These are phyloP conservation scores for Lepidium didymum DNA, from an alignment of 345 rosid species.

Conservation along the genomic window DNA sequence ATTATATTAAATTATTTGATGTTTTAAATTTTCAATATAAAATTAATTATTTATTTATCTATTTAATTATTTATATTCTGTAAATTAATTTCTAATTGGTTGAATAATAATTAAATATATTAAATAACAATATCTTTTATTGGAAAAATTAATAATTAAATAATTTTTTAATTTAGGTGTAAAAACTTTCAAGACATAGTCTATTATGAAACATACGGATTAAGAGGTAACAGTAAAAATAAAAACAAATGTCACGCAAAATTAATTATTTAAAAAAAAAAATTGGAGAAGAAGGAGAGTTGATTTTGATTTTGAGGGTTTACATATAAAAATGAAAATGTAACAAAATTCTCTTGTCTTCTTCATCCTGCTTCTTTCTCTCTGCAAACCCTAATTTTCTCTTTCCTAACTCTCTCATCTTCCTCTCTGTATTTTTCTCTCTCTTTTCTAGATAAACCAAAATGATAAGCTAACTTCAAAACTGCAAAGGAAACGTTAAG, in stretches of 20 bases:
- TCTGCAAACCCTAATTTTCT: conserved; percentile 29
- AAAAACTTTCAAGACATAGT: too few relatives aligned
- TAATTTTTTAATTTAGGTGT: too few relatives aligned
- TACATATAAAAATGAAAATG: conserved; percentile 26
- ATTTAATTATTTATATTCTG: too few relatives aligned
- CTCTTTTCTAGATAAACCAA: background rate
- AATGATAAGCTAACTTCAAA: background rate
- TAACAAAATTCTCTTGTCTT: conserved; percentile 8
- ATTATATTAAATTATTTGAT: too few relatives aligned
- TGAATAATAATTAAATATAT: too few relatives aligned
- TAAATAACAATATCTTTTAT: too few relatives aligned
- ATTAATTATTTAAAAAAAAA: background rate
- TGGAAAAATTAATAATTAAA: too few relatives aligned
- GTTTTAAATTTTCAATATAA: too few relatives aligned
- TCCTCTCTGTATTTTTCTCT: background rate
- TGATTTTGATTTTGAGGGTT: conserved; percentile 18
- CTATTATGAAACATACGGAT: too few relatives aligned
- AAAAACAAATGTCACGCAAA: background rate
- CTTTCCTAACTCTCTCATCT: conserved; percentile 9
- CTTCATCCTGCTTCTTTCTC: conserved; percentile 15
- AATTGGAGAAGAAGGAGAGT: background rate
- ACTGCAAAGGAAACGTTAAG: background rate
- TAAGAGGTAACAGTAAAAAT: conserved; percentile 9
- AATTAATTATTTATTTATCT: too few relatives aligned
- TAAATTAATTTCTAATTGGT: too few relatives aligned